A percentile compares a stretch with the other conserved stretches of the same genome.
These are phyloP conservation scores for Colletotrichum australisinense DNA, from an alignment of 2,329 filamentous ascomycete genomes.

Conservation along the genomic window DNA sequence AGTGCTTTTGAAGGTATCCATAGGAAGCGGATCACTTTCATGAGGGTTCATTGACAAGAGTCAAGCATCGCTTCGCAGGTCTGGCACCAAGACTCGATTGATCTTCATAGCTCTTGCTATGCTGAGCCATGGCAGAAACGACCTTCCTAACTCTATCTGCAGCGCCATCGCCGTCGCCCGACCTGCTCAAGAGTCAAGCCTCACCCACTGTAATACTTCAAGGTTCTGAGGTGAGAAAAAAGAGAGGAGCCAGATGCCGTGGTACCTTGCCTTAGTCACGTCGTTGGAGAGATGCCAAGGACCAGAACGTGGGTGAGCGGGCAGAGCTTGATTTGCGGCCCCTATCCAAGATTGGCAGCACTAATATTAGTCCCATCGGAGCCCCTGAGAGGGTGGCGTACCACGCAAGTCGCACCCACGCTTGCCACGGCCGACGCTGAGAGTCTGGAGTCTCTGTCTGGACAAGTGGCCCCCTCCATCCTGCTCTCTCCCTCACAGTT, in stretches of 20 bases:
- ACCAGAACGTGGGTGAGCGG: slow-evolving; percentile 29
- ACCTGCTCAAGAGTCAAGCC: neutral
- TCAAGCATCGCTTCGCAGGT: neutral
- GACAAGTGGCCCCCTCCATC: slow-evolving; percentile 7
- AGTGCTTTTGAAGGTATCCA: neutral
- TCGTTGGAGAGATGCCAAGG: slow-evolving; percentile 32
- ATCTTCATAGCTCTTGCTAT: neutral
- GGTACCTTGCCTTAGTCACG: neutral
- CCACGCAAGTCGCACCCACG: neutral
- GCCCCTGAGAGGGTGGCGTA: slow-evolving; percentile 35
- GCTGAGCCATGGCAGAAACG: neutral
- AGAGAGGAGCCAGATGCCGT: neutral
- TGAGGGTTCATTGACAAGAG: neutral
- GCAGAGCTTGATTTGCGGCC: slow-evolving; percentile 36
- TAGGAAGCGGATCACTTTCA: neutral
- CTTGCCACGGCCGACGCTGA: neutral
- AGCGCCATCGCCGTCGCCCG: neutral
- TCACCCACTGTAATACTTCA: neutral
- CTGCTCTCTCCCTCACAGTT: neutral
- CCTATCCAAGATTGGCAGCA: slow-evolving; percentile 33
- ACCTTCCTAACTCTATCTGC: neutral
- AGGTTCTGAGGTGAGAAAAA: neutral
- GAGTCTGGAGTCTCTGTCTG: neutral
- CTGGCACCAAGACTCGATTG: neutral
- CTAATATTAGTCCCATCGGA: slow-evolving; percentile 35